These are phyloP conservation scores for Neocallimastix lanati DNA, from an alignment of 192 early-diverging fungal species.

Conservation along the genomic window DNA sequence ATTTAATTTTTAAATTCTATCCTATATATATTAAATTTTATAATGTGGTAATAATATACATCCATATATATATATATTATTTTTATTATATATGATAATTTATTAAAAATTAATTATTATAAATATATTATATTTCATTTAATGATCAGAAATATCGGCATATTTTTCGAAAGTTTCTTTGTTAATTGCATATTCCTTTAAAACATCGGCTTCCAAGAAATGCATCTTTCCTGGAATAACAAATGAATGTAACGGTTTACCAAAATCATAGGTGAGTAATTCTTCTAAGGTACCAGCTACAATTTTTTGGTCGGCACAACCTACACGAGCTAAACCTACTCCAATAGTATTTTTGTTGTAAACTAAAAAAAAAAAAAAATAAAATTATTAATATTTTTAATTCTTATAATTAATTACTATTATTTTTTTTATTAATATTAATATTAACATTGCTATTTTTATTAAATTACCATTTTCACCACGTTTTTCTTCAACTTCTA, in stretches of 20 bases:
- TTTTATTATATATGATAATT: too few species aligned
- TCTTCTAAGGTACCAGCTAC: constrained; percentile 72
- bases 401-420: too few species aligned
- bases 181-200: constrained; percentile 58
- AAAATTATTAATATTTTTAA: neutral
- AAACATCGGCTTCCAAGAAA: constrained; percentile 74
- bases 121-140: neutral
- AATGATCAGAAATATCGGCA: neutral
- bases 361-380: too few species aligned
- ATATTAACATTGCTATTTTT: too few species aligned
- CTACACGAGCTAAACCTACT: constrained; percentile 81
- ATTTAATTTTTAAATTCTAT: too few species aligned
- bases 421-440: too few species aligned
- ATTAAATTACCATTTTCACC: constrained; percentile 23
- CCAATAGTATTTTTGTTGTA: constrained; percentile 65
- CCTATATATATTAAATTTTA: too few species aligned
- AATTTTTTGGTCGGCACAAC: constrained; percentile 64
- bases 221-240: constrained; percentile 86
- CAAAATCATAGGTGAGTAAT: constrained; percentile 73
- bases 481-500: constrained; percentile 77
- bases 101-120: too few species aligned
- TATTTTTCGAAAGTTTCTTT: constrained; percentile 32
- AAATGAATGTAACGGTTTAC: constrained; percentile 81
- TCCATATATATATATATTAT: too few species aligned
- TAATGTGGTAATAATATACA: too few species aligned